Conservation (phyloP, 108 stramenopile genomes). For the Fragilaria crotonensis region DNA sequence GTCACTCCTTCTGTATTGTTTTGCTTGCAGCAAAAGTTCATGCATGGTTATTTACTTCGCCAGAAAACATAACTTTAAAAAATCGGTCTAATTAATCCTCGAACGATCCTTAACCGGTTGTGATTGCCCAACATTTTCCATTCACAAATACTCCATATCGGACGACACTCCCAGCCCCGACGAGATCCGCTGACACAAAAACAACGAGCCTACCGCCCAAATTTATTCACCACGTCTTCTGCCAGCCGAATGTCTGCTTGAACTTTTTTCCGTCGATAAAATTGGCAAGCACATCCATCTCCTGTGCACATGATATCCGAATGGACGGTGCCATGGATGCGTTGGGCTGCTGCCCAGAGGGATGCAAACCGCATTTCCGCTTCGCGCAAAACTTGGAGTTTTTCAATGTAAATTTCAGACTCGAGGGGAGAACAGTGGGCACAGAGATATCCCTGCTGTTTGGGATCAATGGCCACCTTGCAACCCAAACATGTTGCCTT, state of each 20-base stretch:
- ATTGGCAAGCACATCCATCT: constrained; percentile 95
- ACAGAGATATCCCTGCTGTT: constrained; percentile 88
- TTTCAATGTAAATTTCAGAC: constrained; percentile 89
- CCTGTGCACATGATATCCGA: constrained; percentile 98
- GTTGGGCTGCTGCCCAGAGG: constrained; percentile 93
- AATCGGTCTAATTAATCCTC: no score
- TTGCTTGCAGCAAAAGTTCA: no score
- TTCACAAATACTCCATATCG: neutral
- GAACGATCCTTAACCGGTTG: neutral
- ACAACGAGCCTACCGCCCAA: constrained; percentile 87
- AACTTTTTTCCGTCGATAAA: constrained; percentile 98
- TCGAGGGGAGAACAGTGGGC: constrained; percentile 81
- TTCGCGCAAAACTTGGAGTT: constrained; percentile 72
- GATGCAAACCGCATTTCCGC: constrained; percentile 80
- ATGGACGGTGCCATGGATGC: constrained; percentile 97
- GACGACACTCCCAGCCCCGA: neutral
- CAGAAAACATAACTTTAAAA: no score
- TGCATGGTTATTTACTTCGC: no score
- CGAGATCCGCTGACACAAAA: neutral
- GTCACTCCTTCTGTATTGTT: no score
- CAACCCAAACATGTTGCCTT: constrained; percentile 95
- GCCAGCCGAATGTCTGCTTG: constrained; percentile 91
- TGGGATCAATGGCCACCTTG: constrained; percentile 78
- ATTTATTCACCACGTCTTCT: constrained; percentile 87
- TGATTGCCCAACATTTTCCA: neutral